Percentiles rank a stretch among this genome's conserved stretches.
These are phyloP conservation scores for Colletotrichum simmondsii DNA, from an alignment of 2,329 filamentous ascomycete genomes.

Conservation along the genomic window DNA sequence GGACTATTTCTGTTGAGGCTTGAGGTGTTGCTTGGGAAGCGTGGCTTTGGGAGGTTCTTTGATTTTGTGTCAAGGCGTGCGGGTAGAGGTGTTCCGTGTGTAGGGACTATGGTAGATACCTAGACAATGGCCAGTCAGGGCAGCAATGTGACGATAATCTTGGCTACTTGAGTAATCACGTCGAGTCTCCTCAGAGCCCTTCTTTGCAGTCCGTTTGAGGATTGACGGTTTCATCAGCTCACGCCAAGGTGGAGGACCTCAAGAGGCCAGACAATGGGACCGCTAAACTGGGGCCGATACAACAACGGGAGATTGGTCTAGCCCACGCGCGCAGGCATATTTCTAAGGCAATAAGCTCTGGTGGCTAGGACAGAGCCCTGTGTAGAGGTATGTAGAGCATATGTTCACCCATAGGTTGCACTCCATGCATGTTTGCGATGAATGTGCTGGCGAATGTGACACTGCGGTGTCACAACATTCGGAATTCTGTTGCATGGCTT, in stretches of 20 bases:
- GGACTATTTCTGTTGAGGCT: conserved; percentile 3
- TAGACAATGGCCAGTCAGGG: background rate
- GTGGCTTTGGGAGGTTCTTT: background rate
- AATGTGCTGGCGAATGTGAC: too few species aligned
- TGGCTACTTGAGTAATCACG: background rate
- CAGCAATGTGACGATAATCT: background rate
- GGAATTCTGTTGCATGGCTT: background rate
- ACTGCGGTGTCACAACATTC: too few species aligned
- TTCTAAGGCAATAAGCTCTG: too few species aligned
- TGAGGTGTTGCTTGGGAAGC: background rate
- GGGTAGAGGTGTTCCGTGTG: background rate
- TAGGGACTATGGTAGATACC: background rate
- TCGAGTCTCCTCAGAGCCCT: background rate
- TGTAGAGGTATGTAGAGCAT: too few species aligned
- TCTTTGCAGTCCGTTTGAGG: too few species aligned
- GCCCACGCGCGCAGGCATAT: too few species aligned
- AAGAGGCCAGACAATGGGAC: background rate
- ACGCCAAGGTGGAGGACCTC: too few species aligned
- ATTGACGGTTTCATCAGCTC: too few species aligned
- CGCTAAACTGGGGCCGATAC: background rate
- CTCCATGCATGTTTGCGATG: too few species aligned
- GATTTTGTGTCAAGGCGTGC: background rate
- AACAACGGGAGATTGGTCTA: background rate
- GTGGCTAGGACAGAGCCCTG: background rate
- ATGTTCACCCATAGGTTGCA: too few species aligned